Base-by-base conservation (phyloP, 2,329 filamentous ascomycete genomes). In the Plenodomus tracheiphilus region DNA sequence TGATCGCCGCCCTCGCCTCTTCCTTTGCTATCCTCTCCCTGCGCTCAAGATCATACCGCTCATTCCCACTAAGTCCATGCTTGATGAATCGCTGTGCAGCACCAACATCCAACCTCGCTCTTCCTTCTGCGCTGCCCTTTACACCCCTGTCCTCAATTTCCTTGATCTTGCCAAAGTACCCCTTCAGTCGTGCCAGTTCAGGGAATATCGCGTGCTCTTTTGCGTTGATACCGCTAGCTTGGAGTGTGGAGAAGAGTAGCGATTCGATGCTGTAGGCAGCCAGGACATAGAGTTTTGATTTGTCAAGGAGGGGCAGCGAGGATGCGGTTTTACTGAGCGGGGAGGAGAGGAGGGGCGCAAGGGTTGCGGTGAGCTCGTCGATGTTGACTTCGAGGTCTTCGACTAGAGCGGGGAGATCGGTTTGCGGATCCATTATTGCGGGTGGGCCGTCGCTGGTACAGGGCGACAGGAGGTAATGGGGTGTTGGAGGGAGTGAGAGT, bases 121-220 rank as follows among this genome's bases (percentile, higher is more conserved):
- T 28, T 13, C 41, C 43, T 81, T 80, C 64, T 83, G 78, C 44
- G 81, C 79, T 1, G 38, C 83, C 81, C 21, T 50, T 42, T 10
- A 42, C 41, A 2, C 49, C 45, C 1, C 49, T 38, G 17, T 57
- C 57, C 72, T 97, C 91, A 2, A 85, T 81, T 13, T 79, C 78
- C 67, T 94, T 90, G 70, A 97, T 93, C 77, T 97, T 99, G 51
- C 83, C 85, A 74, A 96, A 96, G 73, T 97, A 97, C 68, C 91
- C 88, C 72, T 87, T 91, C 45, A 97, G 86, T 47, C 94, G 85
- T 49, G 85, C 87, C 54, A 99, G 81, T 76, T 99, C 94, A 50
- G 82, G 81, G 74, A 91, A 94, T 50, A 99, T 84, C 21, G 89
- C 82, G 69, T 97, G 93, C 43, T 88, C 81, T 70, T 88, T 91